These are phyloP conservation scores for Penicillium fuscoglaucum DNA, from an alignment of 2,329 filamentous ascomycete genomes.

Conservation along the genomic window DNA sequence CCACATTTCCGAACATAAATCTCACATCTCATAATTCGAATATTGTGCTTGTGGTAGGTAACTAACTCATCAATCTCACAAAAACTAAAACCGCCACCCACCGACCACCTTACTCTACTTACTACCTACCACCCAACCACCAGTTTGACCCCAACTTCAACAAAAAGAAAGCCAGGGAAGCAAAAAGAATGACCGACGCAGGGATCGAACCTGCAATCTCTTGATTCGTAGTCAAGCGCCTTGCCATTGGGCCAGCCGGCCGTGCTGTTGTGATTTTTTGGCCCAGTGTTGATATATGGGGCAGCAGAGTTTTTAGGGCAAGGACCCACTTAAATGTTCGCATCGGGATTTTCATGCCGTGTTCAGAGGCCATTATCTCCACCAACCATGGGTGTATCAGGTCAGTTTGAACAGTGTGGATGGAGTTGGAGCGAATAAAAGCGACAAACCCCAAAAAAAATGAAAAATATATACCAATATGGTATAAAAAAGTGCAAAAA, in stretches of 20 bases:
- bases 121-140: too few species aligned
- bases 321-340: neutral
- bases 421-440: accelerated
- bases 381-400: neutral
- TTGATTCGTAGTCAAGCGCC: slow-evolving; percentile 56
- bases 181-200: slow-evolving; percentile 39
- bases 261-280: too few species aligned
- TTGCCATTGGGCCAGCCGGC: slow-evolving; percentile 51
- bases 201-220: slow-evolving; percentile 52
- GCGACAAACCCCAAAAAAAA: neutral
- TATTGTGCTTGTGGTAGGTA: neutral
- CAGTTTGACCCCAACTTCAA: neutral
- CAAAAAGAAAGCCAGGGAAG: neutral
- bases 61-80: neutral
- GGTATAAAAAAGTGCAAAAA: slow-evolving; percentile 8
- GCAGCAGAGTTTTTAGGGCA: neutral
- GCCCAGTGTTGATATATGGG: neutral
- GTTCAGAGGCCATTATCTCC: neutral
- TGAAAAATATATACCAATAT: neutral
- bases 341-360: neutral
- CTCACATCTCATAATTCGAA: neutral
- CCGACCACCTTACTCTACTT: neutral
- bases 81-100: neutral
- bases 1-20: neutral
- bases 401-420: accelerated